phyloP scores from a whole-genome alignment of 164 flowering plant species.

The Hamamelis virginiana region DNA sequence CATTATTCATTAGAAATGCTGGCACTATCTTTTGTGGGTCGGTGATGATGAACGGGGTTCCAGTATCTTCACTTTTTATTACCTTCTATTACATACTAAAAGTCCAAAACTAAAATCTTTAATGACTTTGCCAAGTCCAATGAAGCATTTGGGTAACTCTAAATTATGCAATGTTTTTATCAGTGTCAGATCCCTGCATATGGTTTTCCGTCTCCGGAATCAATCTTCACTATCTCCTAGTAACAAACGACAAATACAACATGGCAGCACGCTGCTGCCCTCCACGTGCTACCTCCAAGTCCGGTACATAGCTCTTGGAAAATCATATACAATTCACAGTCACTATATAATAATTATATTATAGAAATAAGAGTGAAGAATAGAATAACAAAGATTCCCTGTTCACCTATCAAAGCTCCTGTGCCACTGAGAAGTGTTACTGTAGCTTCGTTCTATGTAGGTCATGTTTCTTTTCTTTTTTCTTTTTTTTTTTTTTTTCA shows the following conservation, averaged over 20 bases:
- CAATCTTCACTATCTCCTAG: slow-evolving; percentile 10
- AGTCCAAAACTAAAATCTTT: no score
- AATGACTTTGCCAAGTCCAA: not conserved
- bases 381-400: slow-evolving; percentile 28
- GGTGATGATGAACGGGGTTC: no score
- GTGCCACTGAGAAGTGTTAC: no score
- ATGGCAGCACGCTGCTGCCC: slow-evolving; percentile 10
- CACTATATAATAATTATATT: not conserved
- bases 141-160: no score
- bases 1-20: not conserved
- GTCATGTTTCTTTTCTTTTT: no score
- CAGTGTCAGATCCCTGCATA: slow-evolving; percentile 6
- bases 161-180: not conserved
- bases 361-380: slow-evolving; percentile 11
- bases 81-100: no score
- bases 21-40: not conserved
- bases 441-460: not conserved
- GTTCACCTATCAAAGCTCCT: no score
- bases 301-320: slow-evolving; percentile 16
- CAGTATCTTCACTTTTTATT: no score
- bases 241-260: slow-evolving; percentile 27
- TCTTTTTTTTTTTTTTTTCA: no score
- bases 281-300: slow-evolving; percentile 40
- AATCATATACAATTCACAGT: not conserved
- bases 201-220: slow-evolving; percentile 19